Evolutionary conservation across 352 stramenopile genomes (phyloP), one percentile per base, ranked within the genome.

Genomic region (Globisporangium canariense): DNA sequence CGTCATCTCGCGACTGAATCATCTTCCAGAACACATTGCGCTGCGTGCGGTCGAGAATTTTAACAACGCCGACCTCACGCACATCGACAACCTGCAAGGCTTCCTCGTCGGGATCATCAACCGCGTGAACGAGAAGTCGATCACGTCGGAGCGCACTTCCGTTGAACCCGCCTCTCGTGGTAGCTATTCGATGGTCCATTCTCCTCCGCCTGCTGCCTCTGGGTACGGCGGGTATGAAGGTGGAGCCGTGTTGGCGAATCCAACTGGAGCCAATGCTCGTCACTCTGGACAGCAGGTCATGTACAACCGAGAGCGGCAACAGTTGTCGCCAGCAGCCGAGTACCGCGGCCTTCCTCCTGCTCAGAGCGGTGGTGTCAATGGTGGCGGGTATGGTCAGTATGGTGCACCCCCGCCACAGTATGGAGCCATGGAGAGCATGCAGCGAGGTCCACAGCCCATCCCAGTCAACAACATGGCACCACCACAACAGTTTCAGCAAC

Each of bases 51-150:
- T 93, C 1, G 82, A 91, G 43, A 94, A 93, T 56, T 89, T 94
- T 51, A 87, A 72, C 72, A 88, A 87, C 58, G 78, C 83, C 34
- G 83, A 94, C 70, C 62, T 91, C 11, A 68, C 78, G n/a, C 78
- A 89, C 36, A 76, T 94, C 36, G 73, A 78, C n/a, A 92, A 92
- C 64, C 57, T 93, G 28, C 78, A 93, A 62, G 82, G 82, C 14
- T 94, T 94, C 66, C 71, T 94, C 2, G 80, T 93, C 4, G 86
- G 86, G 30, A 94, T 94, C 58, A 91, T 94, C 70, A 93, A 91
- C 55, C 83, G 83, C 50, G 81, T 93, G 11, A 81, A 91, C 25
- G 86, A 93, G 52, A 86, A 86, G 58, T 64, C 71, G 11, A 74
- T 80, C 64, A 60, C 70, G 0, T 71, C 77, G 1, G 73, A 82